A percentile compares a stretch with the other conserved stretches of the same genome.
Evolutionary conservation across 1,284 basidiomycete species (phyloP).

Genomic region (Boletus smithii): DNA sequence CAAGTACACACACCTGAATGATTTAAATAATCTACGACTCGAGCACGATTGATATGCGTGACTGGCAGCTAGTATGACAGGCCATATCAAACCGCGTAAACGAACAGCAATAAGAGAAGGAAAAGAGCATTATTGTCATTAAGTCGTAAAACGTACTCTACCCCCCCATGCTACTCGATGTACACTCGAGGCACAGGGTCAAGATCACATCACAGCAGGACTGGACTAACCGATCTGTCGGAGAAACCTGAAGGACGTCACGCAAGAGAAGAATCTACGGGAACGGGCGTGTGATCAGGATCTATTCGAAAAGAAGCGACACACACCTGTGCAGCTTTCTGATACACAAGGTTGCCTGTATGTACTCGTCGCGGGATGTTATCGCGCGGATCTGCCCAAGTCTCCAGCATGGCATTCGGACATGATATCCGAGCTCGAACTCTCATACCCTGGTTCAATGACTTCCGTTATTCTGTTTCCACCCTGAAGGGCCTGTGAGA

Average conservation of each 20-base stretch:
- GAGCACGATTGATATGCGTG: conserved; percentile 38
- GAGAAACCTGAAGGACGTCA: conserved; percentile 40
- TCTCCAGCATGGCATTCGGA: conserved; percentile 28
- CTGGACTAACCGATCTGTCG: conserved; percentile 40
- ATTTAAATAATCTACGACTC: conserved; percentile 42
- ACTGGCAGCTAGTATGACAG: conserved; percentile 45
- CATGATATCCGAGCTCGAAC: conserved; percentile 19
- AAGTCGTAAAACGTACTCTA: conserved; percentile 34
- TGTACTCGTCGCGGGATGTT: conserved; percentile 25
- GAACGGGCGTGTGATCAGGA: conserved; percentile 10
- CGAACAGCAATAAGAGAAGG: conserved; percentile 12
- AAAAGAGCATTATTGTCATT: conserved; percentile 10
- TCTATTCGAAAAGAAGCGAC: conserved; percentile 17
- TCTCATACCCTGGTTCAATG: conserved; percentile 12
- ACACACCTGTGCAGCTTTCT: conserved; percentile 35
- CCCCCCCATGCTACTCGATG: conserved; percentile 32
- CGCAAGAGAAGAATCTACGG: conserved; percentile 43
- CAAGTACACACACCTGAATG: conserved; percentile 40
- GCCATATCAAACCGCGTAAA: conserved; percentile 40
- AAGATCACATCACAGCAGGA: conserved; percentile 30
- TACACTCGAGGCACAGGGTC: conserved; percentile 32
- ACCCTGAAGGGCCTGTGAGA: conserved; percentile 20
- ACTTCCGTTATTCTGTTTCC: conserved; percentile 6
- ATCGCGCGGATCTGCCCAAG: conserved; percentile 27
- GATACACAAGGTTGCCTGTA: conserved; percentile 36